A percentile compares a stretch with the other conserved stretches of the same genome.
These are phyloP conservation scores for Pichia sp. DNA, from an alignment of 1,139 yeast species.

Conservation along the genomic window DNA sequence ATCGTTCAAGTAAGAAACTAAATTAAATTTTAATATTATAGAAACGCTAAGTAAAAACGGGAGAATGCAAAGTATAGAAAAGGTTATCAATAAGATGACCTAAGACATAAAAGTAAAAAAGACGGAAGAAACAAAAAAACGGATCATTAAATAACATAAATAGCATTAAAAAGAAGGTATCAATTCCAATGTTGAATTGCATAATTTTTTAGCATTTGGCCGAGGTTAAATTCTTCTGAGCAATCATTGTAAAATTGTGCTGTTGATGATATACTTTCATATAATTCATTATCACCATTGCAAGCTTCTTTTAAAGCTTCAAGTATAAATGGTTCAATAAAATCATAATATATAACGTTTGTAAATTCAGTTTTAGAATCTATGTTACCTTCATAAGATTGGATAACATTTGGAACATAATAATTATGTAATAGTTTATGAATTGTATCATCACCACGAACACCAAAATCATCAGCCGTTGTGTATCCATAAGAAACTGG, in stretches of 20 bases:
- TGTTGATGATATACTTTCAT: conserved; percentile 25
- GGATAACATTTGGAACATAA: conserved; percentile 73
- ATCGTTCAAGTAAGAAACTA: too few species aligned
- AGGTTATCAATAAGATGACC: background rate
- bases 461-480: conserved; percentile 78
- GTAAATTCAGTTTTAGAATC: conserved; percentile 33
- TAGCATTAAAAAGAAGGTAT: background rate
- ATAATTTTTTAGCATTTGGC: conserved; percentile 41
- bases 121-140: background rate
- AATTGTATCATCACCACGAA: conserved; percentile 81
- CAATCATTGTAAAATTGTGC: conserved; percentile 36
- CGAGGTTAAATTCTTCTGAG: conserved; percentile 40
- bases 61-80: background rate
- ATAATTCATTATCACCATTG: conserved; percentile 18
- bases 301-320: conserved; percentile 45
- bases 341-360: conserved; percentile 75
- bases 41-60: too few species aligned
- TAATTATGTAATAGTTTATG: conserved; percentile 59
- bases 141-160: too few species aligned
- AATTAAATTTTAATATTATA: too few species aligned
- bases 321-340: conserved; percentile 57
- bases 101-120: background rate
- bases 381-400: conserved; percentile 25
- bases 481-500: conserved; percentile 52
- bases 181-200: conserved; percentile 32